phyloP scores from a whole-genome alignment of 257 asterid genomes.

The Przewalskia tangutica region DNA sequence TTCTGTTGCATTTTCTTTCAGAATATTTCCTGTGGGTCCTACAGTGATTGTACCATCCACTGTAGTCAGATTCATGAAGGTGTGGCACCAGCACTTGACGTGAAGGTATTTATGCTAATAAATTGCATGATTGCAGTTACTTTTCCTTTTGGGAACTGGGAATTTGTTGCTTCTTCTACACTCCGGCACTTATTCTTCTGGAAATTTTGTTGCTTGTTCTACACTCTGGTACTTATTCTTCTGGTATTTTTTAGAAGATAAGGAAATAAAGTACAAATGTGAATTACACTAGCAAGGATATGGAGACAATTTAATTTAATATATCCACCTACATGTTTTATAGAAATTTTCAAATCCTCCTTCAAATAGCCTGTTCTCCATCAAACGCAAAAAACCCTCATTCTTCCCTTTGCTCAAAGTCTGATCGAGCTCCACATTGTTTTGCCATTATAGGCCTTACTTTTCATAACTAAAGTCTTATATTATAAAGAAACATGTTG shows the following conservation, averaged over 20 bases:
- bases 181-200: neutral
- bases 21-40: neutral
- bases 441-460: neutral
- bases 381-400: neutral
- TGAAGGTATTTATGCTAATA: neutral
- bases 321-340: neutral
- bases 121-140: neutral
- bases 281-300: neutral
- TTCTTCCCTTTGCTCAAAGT: neutral
- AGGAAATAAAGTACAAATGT: neutral
- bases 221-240: slow-evolving; percentile 4
- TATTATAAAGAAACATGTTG: neutral
- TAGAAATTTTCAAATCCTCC: neutral
- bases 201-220: neutral
- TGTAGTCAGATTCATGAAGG: neutral
- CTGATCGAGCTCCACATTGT: neutral
- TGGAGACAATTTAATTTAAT: neutral
- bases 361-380: neutral
- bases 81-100: neutral
- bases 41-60: neutral
- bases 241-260: neutral
- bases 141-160: slow-evolving; percentile 1
- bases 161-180: neutral
- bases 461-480: neutral
- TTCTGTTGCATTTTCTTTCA: neutral